Percentiles rank a stretch among this genome's conserved stretches.
phyloP scores from a whole-genome alignment of 2,329 filamentous ascomycete genomes.

The Penicillium freii region DNA sequence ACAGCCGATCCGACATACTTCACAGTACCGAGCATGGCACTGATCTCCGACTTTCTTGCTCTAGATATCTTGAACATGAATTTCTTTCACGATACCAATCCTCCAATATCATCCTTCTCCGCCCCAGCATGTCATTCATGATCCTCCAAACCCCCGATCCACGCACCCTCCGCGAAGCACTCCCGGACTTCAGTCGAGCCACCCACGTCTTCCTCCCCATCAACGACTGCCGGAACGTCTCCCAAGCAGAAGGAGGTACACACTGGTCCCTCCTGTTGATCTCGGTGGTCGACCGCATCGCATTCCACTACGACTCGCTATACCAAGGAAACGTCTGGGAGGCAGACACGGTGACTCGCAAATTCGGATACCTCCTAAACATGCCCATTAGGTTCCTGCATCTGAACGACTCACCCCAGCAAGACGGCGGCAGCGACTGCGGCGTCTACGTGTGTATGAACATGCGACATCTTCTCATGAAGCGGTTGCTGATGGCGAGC shows the following conservation, averaged over 20 bases:
- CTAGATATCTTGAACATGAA: constrained; percentile 80
- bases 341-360: constrained; percentile 66
- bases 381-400: constrained; percentile 70
- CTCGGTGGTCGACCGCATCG: constrained; percentile 79
- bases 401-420: constrained; percentile 80
- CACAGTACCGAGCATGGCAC: neutral
- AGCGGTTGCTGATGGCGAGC: constrained; percentile 74
- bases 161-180: constrained; percentile 60
- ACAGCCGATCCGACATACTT: neutral
- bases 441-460: constrained; percentile 93
- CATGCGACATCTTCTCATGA: constrained; percentile 90
- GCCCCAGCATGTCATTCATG: constrained; percentile 89
- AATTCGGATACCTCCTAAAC: constrained; percentile 68
- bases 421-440: constrained; percentile 90
- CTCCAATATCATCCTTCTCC: constrained; percentile 83
- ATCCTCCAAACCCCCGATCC: constrained; percentile 70
- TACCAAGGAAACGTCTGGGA: constrained; percentile 72
- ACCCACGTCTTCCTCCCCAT: constrained; percentile 96
- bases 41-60: constrained; percentile 9
- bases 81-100: constrained; percentile 75
- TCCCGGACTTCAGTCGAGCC: constrained; percentile 75
- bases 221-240: constrained; percentile 78
- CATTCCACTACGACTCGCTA: constrained; percentile 95
- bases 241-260: constrained; percentile 78
- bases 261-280: constrained; percentile 96